These are phyloP conservation scores for Fusarium musae DNA, from an alignment of 2,329 filamentous ascomycete genomes.

Conservation along the genomic window DNA sequence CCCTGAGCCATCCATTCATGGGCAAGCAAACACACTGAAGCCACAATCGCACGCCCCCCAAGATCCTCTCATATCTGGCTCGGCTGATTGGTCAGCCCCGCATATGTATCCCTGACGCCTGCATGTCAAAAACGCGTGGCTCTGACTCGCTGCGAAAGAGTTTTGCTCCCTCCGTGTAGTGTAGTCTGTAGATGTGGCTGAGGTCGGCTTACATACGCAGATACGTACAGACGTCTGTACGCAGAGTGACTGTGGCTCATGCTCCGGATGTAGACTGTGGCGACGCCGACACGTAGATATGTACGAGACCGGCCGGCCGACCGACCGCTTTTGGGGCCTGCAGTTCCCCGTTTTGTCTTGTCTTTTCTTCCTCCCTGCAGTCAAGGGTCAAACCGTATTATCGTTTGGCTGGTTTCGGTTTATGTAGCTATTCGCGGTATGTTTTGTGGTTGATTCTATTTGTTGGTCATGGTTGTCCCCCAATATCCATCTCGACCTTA, in stretches of 20 bases:
- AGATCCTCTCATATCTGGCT: background rate
- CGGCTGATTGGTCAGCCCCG: slow-evolving; percentile 33
- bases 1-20: slow-evolving; percentile 32
- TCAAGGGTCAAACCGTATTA: slow-evolving; percentile 1
- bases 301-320: background rate
- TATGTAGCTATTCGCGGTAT: slow-evolving; percentile 17
- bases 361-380: background rate
- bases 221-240: background rate
- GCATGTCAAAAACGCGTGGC: slow-evolving; percentile 31
- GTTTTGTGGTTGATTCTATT: background rate
- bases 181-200: slow-evolving; percentile 21
- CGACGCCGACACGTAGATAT: slow-evolving; percentile 24
- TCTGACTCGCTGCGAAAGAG: slow-evolving; percentile 28
- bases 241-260: slow-evolving; percentile 20
- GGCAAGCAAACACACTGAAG: slow-evolving; percentile 6
- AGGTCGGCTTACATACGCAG: background rate
- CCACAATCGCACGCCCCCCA: slow-evolving; percentile 21
- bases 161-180: slow-evolving; percentile 11
- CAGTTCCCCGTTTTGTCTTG: background rate
- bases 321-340: slow-evolving; percentile 17
- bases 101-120: slow-evolving; percentile 33
- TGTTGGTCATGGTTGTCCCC: no score
- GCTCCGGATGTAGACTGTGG: slow-evolving; percentile 25
- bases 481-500: slow-evolving; percentile 1
- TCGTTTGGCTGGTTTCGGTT: slow-evolving; percentile 21